Evolutionary conservation across 768 basidiomycete species (phyloP).

Genomic region (Gymnopilus junonius): DNA sequence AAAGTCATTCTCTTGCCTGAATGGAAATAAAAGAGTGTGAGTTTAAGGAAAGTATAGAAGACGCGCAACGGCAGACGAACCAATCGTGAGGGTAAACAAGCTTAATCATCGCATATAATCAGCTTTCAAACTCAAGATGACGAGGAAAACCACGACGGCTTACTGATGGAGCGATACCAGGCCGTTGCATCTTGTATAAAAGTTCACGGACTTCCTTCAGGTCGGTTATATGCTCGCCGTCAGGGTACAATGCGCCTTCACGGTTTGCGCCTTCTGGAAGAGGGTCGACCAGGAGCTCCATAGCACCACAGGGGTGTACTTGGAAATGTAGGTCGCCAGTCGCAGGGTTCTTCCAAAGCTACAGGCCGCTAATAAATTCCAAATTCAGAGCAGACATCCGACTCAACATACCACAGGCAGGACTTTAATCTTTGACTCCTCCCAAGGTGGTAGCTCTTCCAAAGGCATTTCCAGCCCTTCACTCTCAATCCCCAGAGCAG

Average conservation of each 20-base stretch:
- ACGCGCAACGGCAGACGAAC: conserved; percentile 36
- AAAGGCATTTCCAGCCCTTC: conserved; percentile 75
- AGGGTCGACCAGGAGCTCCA: conserved; percentile 72
- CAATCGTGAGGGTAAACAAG: conserved; percentile 91
- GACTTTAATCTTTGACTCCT: conserved; percentile 72
- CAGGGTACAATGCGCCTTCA: conserved; percentile 77
- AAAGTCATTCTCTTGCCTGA: conserved; percentile 62
- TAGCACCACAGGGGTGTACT: conserved; percentile 82
- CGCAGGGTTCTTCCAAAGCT: conserved; percentile 93
- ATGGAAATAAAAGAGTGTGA: neutral
- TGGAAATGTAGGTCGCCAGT: conserved; percentile 86
- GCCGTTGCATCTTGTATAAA: conserved; percentile 86
- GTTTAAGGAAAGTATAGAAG: neutral
- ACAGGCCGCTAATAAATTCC: no score
- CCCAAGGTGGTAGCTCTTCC: conserved; percentile 81
- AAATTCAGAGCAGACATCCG: conserved; percentile 2
- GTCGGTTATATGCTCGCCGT: conserved; percentile 78
- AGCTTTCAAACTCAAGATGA: neutral
- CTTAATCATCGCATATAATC: conserved; percentile 31
- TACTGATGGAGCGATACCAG: conserved; percentile 82
- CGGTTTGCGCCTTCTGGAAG: conserved; percentile 63
- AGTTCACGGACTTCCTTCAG: conserved; percentile 72
- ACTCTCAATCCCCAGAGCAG: conserved; percentile 81
- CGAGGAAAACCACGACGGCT: conserved; percentile 21
- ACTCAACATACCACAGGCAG: conserved; percentile 57